Base-by-base conservation (phyloP, 2,329 filamentous ascomycete genomes). In the Aureobasidium uvarum region DNA sequence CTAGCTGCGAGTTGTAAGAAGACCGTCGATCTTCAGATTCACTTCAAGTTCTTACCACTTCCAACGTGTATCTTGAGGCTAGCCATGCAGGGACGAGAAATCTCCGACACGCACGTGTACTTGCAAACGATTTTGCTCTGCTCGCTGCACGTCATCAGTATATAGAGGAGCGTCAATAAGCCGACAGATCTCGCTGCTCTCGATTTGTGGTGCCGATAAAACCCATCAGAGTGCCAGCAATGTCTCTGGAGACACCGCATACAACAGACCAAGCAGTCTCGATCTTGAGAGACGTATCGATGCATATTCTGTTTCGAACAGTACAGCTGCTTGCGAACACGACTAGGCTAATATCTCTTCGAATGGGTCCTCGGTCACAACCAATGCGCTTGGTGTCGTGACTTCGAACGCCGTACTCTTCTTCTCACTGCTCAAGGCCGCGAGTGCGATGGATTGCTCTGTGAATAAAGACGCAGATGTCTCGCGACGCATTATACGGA, bases 401-500 rank as follows among this genome's bases (percentile, higher is more conserved):
- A 3, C 38, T 41, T 41, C 14, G 16, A 6, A 18, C 14, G 38
- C 38, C 13, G 6, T 41, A 14, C 14, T 41, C 6, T 36, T 36
- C 11, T 77, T 80, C 33, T 36, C 10, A 8, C 10, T 36, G 33
- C 11, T 36, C 10, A 36, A 36, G 10, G 25, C 25, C 25, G 25
- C 11, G 33, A 13, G 33, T 13, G 33, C 33, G 33, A 36, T 36
- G 6, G 33, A 36, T 36, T 3, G 10, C 33, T 10, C 10, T 8
- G 51, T 70, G 43, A 71, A 71, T 55, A 74, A 73, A 68, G 74
- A 75, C 58, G 71, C 74, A 55, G 72, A 75, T 58, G 65, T 73
- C 71, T 92, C 89, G 0, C 86, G 90, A 1, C 85, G 91, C 18
- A 82, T 89, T 23, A 87, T 87, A 67, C 96, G 92, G 92, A 86